These are phyloP conservation scores for Verticillium dahliae DNA, from an alignment of 2,329 filamentous ascomycete species.

Conservation along the genomic window DNA sequence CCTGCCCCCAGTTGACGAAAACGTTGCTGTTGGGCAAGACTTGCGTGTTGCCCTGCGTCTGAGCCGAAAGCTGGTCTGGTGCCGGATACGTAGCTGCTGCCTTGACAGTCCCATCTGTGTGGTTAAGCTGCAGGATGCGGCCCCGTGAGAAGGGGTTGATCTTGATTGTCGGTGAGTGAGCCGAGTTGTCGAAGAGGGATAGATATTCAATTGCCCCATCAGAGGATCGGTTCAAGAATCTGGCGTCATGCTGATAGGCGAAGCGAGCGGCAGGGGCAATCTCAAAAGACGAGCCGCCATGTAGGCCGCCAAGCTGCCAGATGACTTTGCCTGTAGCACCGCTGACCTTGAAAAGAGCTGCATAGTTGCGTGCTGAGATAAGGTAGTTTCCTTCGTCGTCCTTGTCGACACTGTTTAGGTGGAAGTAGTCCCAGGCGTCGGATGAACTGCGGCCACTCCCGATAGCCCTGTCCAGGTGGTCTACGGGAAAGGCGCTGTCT, in stretches of 20 bases:
- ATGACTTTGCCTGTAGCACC: conserved; percentile 37
- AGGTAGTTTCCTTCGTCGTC: conserved; percentile 22
- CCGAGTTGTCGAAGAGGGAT: conserved; percentile 46
- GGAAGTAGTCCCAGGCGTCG: conserved; percentile 30
- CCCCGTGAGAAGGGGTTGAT: not conserved
- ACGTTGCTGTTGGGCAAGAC: conserved; percentile 45
- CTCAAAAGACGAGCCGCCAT: conserved; percentile 28
- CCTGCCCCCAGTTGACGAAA: conserved; percentile 50
- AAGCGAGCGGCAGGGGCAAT: conserved; percentile 27
- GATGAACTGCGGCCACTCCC: conserved; percentile 17
- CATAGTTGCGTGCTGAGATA: conserved; percentile 20
- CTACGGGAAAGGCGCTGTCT: conserved; percentile 1
- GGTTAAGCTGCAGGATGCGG: not conserved
- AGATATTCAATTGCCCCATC: conserved; percentile 35
- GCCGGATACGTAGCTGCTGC: conserved; percentile 14
- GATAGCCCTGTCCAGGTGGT: conserved; percentile 6
- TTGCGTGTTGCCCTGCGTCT: conserved; percentile 45
- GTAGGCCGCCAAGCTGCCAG: conserved; percentile 47
- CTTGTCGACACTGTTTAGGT: conserved; percentile 30
- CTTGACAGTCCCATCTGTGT: not conserved
- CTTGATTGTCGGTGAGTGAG: conserved; percentile 19
- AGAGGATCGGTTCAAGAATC: conserved; percentile 25
- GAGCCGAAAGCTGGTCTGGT: conserved; percentile 39
- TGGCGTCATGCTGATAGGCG: conserved; percentile 46
- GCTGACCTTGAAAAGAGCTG: conserved; percentile 39